Evolutionary conservation across 495 filamentous ascomycete species (phyloP).

Genomic region (Tetracladium marchalianum): DNA sequence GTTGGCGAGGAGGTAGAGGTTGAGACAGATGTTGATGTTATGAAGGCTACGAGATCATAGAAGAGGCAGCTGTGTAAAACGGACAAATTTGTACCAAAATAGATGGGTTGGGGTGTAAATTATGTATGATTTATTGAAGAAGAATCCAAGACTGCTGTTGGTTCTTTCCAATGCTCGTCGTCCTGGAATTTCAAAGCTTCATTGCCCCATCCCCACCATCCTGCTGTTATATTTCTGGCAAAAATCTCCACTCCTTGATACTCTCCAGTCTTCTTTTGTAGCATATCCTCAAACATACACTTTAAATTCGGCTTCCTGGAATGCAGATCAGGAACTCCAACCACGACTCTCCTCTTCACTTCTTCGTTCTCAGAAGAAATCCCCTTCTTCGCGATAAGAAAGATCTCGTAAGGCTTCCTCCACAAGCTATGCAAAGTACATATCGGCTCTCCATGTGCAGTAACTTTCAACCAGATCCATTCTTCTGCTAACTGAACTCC

Average conservation of each 20-base stretch:
- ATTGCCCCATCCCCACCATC: conserved; percentile 87
- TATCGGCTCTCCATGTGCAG: conserved; percentile 57
- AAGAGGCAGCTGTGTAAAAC: background rate
- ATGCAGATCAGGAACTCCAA: conserved; percentile 82
- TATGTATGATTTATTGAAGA: conserved; percentile 4
- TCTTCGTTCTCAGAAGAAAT: background rate
- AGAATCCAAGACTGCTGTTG: background rate
- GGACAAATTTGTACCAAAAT: background rate
- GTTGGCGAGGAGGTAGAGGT: conserved; percentile 15
- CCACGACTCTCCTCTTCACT: conserved; percentile 30
- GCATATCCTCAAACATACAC: conserved; percentile 31
- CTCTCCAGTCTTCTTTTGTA: conserved; percentile 23
- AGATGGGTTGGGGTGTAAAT: background rate
- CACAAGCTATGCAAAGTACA: conserved; percentile 56
- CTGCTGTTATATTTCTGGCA: conserved; percentile 72
- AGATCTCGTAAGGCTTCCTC: conserved; percentile 80
- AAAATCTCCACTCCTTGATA: conserved; percentile 78
- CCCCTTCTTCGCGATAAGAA: conserved; percentile 52
- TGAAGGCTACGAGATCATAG: conserved; percentile 1
- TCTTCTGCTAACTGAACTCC: conserved; percentile 61
- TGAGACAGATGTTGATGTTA: conserved; percentile 10
- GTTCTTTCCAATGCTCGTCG: conserved; percentile 51
- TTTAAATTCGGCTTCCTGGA: conserved; percentile 69
- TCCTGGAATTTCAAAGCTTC: conserved; percentile 76
- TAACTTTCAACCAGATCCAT: conserved; percentile 90